Base-by-base conservation (phyloP, 2,329 filamentous ascomycete genomes). In the Penicillium digitatum region DNA sequence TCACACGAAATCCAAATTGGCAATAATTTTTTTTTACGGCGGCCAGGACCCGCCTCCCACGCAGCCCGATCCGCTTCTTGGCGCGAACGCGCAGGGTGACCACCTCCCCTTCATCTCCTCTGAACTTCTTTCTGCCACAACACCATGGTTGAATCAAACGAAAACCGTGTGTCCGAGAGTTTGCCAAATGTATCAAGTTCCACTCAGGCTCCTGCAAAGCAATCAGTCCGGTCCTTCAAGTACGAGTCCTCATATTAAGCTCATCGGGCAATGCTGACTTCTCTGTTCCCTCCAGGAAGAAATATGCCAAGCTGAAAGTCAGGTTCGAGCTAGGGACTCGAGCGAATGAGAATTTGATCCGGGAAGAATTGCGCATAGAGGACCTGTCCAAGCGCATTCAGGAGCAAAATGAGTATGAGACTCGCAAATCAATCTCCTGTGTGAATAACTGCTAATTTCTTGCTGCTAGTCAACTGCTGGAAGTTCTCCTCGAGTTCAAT, bases 401-500 rank as follows among this genome's bases (percentile, higher is more conserved):
- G 54, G 86, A 95, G 66, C 88, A 96, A 76, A 96, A 96, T 66
- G 93, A 97, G 92, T 96, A 81, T 67, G 87, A 74, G 34, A 18
- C 43, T 39, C 39, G 32, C 26, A 29, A 35, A 44, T n/a, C 14
- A 37, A 43, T 26, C 35, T 24, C 44, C 20, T 35, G 32, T 39
- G 37, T 29, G 38, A 40, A 22, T 16, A 31, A 31, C 39, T 48
- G 52, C 53, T 63, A 51, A 63, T 32, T 44, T 9, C 16, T 47
- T n/a, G 31, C 47, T 11, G 66, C 43, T 66, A 96, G 92, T 73
- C 91, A 92, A 72, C 77, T 97, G 32, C 83, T 96, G 51, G 93
- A 97, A 65, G 78, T 96, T 11, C 83, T 97, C 32, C 81, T 95
- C 58, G 92, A 96, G 68, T 82, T 96, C 76, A 99, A 99, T 76